These are phyloP conservation scores for Raddia guianensis DNA, from an alignment of 176 grass and related monocot species.

Conservation along the genomic window DNA sequence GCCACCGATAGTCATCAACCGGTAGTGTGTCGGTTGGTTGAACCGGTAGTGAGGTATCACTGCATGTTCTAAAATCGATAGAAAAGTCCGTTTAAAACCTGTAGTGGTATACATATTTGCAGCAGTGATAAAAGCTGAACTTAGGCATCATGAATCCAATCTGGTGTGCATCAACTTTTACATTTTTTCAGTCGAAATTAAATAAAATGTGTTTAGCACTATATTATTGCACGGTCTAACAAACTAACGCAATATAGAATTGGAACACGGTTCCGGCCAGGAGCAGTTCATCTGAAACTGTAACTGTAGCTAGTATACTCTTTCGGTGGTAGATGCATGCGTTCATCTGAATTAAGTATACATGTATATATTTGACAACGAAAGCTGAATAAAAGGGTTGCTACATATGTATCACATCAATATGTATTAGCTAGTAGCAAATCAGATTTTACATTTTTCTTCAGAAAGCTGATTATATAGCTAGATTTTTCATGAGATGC, in stretches of 20 bases:
- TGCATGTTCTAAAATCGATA: too few relatives aligned
- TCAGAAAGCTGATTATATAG: not conserved
- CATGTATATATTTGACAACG: not conserved
- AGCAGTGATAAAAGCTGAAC: not conserved
- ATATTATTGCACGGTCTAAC: not conserved
- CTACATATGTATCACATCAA: not conserved
- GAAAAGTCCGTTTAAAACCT: too few relatives aligned
- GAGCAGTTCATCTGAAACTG: too few relatives aligned
- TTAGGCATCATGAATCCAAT: not conserved
- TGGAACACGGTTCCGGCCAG: too few relatives aligned
- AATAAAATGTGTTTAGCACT: not conserved
- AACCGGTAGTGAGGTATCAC: too few relatives aligned
- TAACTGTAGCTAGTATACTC: not conserved
- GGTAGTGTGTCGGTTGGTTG: too few relatives aligned
- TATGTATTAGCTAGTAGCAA: not conserved
- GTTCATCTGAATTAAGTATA: not conserved
- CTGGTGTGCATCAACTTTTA: not conserved
- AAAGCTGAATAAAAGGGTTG: not conserved
- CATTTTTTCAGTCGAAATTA: slow-evolving; percentile 5
- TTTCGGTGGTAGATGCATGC: not conserved
- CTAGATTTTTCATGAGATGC: too few relatives aligned
- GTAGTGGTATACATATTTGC: too few relatives aligned
- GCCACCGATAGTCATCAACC: too few relatives aligned
- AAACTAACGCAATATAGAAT: not conserved
- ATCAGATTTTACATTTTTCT: not conserved